Conservation (phyloP, 257 asterid species). For the Misopates orontium region DNA sequence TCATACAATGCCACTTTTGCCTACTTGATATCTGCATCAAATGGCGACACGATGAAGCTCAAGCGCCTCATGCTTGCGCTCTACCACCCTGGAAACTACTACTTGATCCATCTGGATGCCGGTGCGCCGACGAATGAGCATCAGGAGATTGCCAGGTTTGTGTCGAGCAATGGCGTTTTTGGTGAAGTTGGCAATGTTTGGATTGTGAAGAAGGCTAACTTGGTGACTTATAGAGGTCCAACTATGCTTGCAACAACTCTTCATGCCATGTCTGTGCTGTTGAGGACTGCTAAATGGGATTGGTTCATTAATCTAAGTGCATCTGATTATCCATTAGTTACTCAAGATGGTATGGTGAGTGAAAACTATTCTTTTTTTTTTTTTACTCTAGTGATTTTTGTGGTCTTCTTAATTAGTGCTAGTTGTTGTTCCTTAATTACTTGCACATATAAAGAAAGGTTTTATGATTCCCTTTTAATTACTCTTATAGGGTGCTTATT, state of each 20-base stretch:
- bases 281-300: slow-evolving; percentile 74
- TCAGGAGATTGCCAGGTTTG: slow-evolving; percentile 61
- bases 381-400: background rate
- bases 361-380: background rate
- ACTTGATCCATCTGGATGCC: slow-evolving; percentile 71
- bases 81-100: slow-evolving; percentile 79
- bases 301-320: slow-evolving; percentile 96
- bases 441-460: too few relatives aligned
- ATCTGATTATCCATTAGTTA: slow-evolving; percentile 83
- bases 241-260: slow-evolving; percentile 90
- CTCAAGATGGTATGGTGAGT: slow-evolving; percentile 99
- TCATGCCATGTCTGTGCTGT: slow-evolving; percentile 70
- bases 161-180: slow-evolving; percentile 50
- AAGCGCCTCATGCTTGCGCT: slow-evolving; percentile 69
- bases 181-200: slow-evolving; percentile 70
- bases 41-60: slow-evolving; percentile 71
- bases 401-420: background rate
- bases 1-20: slow-evolving; percentile 78
- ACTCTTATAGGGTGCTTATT: too few relatives aligned
- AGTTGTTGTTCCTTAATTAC: too few relatives aligned
- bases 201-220: slow-evolving; percentile 64
- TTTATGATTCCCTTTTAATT: too few relatives aligned
- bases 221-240: slow-evolving; percentile 89
- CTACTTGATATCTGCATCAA: slow-evolving; percentile 82
- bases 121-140: slow-evolving; percentile 68